These are phyloP conservation scores for Eucalyptus sideroxylon DNA, from an alignment of 345 rosid species.

Conservation along the genomic window DNA sequence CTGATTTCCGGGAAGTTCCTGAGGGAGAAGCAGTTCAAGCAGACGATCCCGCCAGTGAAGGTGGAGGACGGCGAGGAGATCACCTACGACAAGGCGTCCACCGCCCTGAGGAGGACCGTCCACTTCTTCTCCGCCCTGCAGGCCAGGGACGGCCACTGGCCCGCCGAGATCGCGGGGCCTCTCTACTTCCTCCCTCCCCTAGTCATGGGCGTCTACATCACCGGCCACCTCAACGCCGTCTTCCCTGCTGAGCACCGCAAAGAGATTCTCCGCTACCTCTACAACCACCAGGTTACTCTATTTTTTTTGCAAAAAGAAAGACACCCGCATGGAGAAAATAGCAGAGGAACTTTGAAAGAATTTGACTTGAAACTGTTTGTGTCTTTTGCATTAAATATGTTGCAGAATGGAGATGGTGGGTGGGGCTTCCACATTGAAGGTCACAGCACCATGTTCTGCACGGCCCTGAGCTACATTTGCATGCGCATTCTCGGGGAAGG, in stretches of 20 bases:
- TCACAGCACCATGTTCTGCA: constrained; percentile 18
- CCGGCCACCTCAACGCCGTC: constrained; percentile 12
- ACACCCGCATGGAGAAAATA: neutral
- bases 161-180: constrained; percentile 21
- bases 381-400: neutral
- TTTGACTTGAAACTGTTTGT: neutral
- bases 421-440: constrained; percentile 27
- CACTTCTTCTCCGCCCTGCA: constrained; percentile 21
- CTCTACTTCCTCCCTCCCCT: constrained; percentile 12
- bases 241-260: constrained; percentile 8
- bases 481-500: constrained; percentile 24
- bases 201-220: constrained; percentile 20
- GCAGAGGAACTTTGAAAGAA: neutral
- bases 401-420: constrained; percentile 18
- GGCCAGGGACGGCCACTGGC: constrained; percentile 24
- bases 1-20: neutral
- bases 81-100: constrained; percentile 3
- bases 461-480: constrained; percentile 10
- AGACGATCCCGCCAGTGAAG: constrained; percentile 4
- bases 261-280: constrained; percentile 20
- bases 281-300: constrained; percentile 9
- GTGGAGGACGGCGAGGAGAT: constrained; percentile 11
- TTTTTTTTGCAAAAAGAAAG: neutral
- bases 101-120: constrained; percentile 5
- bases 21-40: constrained; percentile 11